Base-by-base conservation (phyloP, 2,329 filamentous ascomycete species). In the Hypoxylon sp. region DNA sequence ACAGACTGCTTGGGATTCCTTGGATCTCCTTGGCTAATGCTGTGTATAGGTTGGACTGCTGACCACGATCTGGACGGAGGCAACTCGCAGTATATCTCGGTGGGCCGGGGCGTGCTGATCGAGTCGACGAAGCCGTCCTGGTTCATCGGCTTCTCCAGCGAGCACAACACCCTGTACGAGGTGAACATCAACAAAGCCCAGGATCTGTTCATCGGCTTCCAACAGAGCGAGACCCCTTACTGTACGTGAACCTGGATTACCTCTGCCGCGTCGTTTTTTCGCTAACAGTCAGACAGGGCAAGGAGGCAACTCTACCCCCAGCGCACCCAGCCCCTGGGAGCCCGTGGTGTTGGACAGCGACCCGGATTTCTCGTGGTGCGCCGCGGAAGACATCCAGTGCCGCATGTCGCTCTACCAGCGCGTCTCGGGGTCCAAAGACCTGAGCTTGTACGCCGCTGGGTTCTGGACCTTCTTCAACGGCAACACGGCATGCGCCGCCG, bases 151-250 rank as follows among this genome's bases (percentile, higher is more conserved):
- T 84, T 82, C 2, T 80, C 80, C 0, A 82, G 80, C 24, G 85
- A 87, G 72, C 85, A 87, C 73, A 75, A 74, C 48, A 78, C 80
- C 4, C 73, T 87, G 32, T 87, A 87, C 73, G 81, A 87, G 68
- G 84, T 85, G 72, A 81, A 84, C 50, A 77, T 86, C 61, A 75
- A 81, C 64, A 77, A 78, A 36, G 81, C 81, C 1, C 61, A 75
- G 18, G 80, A 82, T 50, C 73, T 84, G 36, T 84, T 80, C 70
- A 72, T 80, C 9, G 78, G 76, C 18, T 76, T 82, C 71, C 77
- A 81, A 69, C 82, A 85, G 70, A 80, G 79, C 54, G 83, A 84
- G 68, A 80, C 80, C 1, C 79, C 82, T 0, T 84, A 84, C 70
- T 75, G 75, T 65, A 65, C 12, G 57, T 49, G 4, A 20, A n/a